Base-by-base conservation (phyloP, 129 eudicot genomes). In the Mikania micrantha region DNA sequence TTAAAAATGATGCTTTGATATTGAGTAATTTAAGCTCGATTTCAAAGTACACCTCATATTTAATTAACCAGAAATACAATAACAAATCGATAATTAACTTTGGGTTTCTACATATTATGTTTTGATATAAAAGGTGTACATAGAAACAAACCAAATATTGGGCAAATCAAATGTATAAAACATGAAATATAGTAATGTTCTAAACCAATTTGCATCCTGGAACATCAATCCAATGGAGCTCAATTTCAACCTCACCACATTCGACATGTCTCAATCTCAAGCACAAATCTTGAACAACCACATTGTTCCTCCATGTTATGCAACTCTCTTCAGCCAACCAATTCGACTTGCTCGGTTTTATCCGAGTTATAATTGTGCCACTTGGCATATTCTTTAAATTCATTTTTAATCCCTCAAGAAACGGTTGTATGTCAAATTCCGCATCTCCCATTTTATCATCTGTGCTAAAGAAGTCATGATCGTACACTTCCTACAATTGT, bases 371-470 rank as follows among this genome's bases (percentile, higher is more conserved):
- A 4, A 80, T 54, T 7, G 85, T 82, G 28, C 85, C 87, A 32
- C 72, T 73, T 17, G 82, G 92, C 15, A 74, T 53, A 32, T 50
- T 69, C 56, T 70, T 77, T 17, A 77, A 11, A 4, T 86, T 54
- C 87, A 67, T 77, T 62, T 60, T 80, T 21, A 82, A 31, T 20
- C 82, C 83, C 31, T 75, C 85, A 22, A 83, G 15, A 82, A 80
- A 86, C 17, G 80, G 76, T 42, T 63, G 71, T 62, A 86, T 67
- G 78, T 76, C 65, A 50, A 86, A 77, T 27, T 79, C 82, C 8
- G 92, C 80, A 11, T 86, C 92, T 68, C 92, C 92, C 92, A 85
- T 85, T 67, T 85, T 85, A 53, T 85, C 92, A 60, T 85, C 92
- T 57, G 35, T 67, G 74, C 73, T 82, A 71, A 85, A 85, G 8